These are phyloP conservation scores for Inga leiocalycina DNA, from an alignment of 306 rosid genomes.

Conservation along the genomic window DNA sequence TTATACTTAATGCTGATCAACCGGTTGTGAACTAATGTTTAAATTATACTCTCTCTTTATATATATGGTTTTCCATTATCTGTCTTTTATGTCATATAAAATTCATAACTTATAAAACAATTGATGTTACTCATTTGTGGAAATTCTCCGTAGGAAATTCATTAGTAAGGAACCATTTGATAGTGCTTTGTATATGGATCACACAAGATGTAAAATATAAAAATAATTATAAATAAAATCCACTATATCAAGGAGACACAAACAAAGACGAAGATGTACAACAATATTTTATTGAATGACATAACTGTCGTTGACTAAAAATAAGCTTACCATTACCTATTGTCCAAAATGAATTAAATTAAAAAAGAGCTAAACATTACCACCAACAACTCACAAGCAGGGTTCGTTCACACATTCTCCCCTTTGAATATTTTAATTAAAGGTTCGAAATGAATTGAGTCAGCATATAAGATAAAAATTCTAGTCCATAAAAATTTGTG, in stretches of 20 bases:
- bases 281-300: not conserved
- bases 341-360: not conserved
- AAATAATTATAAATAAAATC: too few relatives aligned
- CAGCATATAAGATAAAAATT: not conserved
- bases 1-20: not conserved
- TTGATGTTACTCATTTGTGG: not conserved
- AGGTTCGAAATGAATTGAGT: not conserved
- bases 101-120: not conserved
- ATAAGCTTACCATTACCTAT: not conserved
- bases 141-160: not conserved
- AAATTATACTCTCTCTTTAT: not conserved
- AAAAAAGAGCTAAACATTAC: not conserved
- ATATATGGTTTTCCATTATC: too few relatives aligned
- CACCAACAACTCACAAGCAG: not conserved
- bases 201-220: not conserved
- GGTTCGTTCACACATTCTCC: not conserved
- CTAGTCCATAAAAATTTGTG: not conserved
- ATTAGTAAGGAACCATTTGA: not conserved
- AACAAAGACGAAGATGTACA: not conserved
- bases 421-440: not conserved
- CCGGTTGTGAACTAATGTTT: not conserved
- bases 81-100: not conserved
- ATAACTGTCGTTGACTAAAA: not conserved
- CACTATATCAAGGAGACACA: not conserved
- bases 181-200: not conserved